Percentiles rank a stretch among this genome's conserved stretches.
phyloP scores from a whole-genome alignment of 345 rosid species.

The Eucalyptus lansdowneana region DNA sequence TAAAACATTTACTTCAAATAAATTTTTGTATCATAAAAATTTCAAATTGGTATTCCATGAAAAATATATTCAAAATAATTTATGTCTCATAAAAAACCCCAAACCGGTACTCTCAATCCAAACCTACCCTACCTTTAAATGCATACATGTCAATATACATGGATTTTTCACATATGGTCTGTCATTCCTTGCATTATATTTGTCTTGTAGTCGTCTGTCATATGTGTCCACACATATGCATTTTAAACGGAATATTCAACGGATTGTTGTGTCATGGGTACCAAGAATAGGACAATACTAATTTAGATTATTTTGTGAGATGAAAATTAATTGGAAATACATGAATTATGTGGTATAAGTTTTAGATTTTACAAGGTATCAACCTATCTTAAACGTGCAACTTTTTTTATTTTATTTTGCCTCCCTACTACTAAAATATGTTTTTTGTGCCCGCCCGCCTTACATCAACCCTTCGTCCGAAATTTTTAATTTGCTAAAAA shows the following conservation, averaged over 20 bases:
- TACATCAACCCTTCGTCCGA: not conserved
- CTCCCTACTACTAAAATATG: not conserved
- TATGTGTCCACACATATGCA: not conserved
- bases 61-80: not conserved
- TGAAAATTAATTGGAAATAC: not conserved
- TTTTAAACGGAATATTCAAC: not conserved
- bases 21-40: not conserved
- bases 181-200: fast-evolving
- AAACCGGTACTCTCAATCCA: fast-evolving
- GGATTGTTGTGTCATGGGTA: not conserved
- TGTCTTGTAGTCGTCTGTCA: fast-evolving
- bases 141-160: not conserved
- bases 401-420: not conserved
- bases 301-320: not conserved
- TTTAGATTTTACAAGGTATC: not conserved
- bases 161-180: not conserved
- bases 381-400: not conserved
- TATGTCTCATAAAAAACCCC: fast-evolving
- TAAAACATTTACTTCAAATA: not conserved
- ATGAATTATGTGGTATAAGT: not conserved
- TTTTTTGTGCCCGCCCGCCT: not conserved
- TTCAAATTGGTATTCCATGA: fast-evolving
- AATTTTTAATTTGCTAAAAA: not conserved
- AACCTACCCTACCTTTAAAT: not conserved
- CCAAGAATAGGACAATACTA: not conserved